These are phyloP conservation scores for Annulohypoxylon maeteangense DNA, from an alignment of 495 filamentous ascomycete species.

Conservation along the genomic window DNA sequence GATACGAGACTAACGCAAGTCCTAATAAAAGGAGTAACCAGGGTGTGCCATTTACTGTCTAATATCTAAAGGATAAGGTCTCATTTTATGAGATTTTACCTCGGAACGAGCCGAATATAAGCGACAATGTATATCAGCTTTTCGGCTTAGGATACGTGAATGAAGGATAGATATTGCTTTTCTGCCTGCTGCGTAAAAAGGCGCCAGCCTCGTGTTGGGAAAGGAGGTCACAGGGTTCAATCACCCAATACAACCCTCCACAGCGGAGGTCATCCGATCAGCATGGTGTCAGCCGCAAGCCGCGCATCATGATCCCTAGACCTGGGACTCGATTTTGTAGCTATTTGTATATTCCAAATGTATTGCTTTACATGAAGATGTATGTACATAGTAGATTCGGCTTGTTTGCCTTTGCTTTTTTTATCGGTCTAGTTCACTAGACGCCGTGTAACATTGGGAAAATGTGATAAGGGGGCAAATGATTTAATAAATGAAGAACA, in stretches of 20 bases:
- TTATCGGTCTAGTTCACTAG: background rate
- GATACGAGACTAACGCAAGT: background rate
- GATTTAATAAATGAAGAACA: background rate
- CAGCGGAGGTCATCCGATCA: constrained; percentile 22
- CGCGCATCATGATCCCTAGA: background rate
- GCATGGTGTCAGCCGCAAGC: constrained; percentile 19
- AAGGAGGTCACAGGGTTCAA: constrained; percentile 25
- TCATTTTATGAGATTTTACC: background rate
- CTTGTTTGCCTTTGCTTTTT: background rate
- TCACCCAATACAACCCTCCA: constrained; percentile 7
- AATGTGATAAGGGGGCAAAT: background rate
- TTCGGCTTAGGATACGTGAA: background rate
- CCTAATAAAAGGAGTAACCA: background rate
- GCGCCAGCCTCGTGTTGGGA: constrained; percentile 22
- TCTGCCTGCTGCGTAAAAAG: background rate
- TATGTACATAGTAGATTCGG: background rate
- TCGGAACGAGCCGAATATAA: constrained; percentile 1
- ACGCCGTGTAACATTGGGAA: background rate
- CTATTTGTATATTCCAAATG: background rate
- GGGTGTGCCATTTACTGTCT: background rate
- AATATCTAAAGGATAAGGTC: background rate
- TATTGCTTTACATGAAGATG: background rate
- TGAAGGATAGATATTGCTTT: background rate
- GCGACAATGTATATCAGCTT: background rate
- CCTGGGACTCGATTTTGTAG: background rate